phyloP scores from a whole-genome alignment of 1,139 yeast genomes.

The Kurtzmaniella quercitrusa region DNA sequence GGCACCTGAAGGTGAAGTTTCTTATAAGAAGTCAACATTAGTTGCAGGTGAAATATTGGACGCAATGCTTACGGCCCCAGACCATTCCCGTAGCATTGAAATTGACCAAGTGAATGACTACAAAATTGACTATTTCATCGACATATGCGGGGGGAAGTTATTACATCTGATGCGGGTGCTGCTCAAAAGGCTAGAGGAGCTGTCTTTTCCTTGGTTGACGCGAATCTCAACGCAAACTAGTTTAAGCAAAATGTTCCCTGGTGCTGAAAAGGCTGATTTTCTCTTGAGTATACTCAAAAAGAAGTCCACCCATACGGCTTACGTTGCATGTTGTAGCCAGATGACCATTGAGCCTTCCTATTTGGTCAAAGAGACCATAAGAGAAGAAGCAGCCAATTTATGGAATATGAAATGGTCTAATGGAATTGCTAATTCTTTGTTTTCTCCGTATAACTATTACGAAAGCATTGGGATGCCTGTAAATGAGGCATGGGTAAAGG shows the following conservation, averaged over 20 bases:
- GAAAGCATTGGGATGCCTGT: conserved; percentile 29
- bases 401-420: conserved; percentile 37
- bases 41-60: conserved; percentile 40
- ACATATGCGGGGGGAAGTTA: conserved; percentile 38
- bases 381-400: conserved; percentile 22
- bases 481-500: conserved; percentile 28
- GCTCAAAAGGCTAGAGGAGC: conserved; percentile 26
- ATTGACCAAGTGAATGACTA: conserved; percentile 21
- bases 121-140: conserved; percentile 37
- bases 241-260: conserved; percentile 20
- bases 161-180: conserved; percentile 30
- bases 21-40: conserved; percentile 38
- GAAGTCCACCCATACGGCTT: conserved; percentile 26
- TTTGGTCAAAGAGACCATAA: conserved; percentile 26
- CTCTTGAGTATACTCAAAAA: conserved; percentile 38
- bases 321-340: conserved; percentile 38
- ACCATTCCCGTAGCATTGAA: conserved; percentile 17
- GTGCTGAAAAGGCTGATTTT: conserved; percentile 30
- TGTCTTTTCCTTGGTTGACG: conserved; percentile 27
- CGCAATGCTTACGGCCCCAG: conserved; percentile 22
- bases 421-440: conserved; percentile 25
- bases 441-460: conserved; percentile 32
- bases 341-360: conserved; percentile 30
- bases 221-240: conserved; percentile 16
- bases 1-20: conserved; percentile 34